Conservation (phyloP, 1,284 basidiomycete species). For the Marasmius tenuissimus region DNA sequence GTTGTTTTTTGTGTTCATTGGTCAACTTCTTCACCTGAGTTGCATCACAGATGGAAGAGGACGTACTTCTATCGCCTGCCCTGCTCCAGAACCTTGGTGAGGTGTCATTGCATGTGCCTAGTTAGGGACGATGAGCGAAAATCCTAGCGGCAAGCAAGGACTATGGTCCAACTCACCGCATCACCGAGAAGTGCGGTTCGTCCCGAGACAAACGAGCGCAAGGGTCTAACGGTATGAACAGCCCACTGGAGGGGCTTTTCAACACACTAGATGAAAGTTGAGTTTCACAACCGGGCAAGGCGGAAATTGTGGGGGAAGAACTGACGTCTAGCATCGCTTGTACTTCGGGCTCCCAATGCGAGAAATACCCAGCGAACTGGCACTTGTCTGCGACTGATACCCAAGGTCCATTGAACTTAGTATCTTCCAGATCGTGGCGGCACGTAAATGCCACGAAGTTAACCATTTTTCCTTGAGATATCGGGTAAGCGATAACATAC, state of each 20-base stretch:
- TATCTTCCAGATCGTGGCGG: conserved; percentile 32
- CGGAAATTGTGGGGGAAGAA: neutral
- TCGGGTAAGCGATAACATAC: conserved; percentile 28
- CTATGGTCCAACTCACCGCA: conserved; percentile 30
- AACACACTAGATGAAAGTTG: conserved; percentile 28
- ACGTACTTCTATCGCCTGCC: conserved; percentile 39
- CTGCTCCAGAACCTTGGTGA: conserved; percentile 39
- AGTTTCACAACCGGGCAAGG: neutral
- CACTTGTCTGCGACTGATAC: conserved; percentile 26
- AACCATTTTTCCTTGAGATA: conserved; percentile 24
- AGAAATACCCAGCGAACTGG: conserved; percentile 27
- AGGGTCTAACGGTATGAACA: conserved; percentile 38
- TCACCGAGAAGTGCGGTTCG: conserved; percentile 46
- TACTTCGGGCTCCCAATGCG: conserved; percentile 37
- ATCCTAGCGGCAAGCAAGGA: neutral
- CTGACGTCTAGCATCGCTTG: conserved; percentile 32
- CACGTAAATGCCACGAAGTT: conserved; percentile 32
- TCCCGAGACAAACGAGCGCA: conserved; percentile 35
- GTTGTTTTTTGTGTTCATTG: neutral
- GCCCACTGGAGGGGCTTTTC: conserved; percentile 43
- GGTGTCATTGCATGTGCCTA: conserved; percentile 41
- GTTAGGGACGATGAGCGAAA: neutral
- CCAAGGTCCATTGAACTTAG: conserved; percentile 31
- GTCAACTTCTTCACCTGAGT: neutral
- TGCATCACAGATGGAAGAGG: neutral